These are phyloP conservation scores for Nelumbo lutea DNA, from an alignment of 164 flowering plant genomes.

Conservation along the genomic window DNA sequence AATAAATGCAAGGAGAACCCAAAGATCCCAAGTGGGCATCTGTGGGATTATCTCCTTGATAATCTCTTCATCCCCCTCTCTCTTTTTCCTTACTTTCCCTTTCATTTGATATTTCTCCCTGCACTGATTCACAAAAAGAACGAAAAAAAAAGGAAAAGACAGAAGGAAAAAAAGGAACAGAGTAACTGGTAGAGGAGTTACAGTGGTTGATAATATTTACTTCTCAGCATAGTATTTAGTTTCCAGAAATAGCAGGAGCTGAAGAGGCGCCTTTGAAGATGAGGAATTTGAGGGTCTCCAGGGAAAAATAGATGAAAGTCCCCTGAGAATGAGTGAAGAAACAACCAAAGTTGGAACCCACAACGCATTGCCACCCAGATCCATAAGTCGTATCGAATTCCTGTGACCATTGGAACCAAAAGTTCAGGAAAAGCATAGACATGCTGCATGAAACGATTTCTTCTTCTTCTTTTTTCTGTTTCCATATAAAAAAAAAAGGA, in stretches of 20 bases:
- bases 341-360: slow-evolving; percentile 81
- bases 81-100: neutral
- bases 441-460: no score
- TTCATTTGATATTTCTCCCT: neutral
- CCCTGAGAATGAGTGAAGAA: slow-evolving; percentile 81
- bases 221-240: neutral
- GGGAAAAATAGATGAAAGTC: slow-evolving; percentile 71
- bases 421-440: neutral
- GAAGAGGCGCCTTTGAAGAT: slow-evolving; percentile 66
- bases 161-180: neutral
- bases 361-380: slow-evolving; percentile 88
- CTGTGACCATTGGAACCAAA: slow-evolving; percentile 29
- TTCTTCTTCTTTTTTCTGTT: no score
- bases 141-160: neutral
- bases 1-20: slow-evolving; percentile 4
- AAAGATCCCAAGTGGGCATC: neutral
- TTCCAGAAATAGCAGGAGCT: neutral
- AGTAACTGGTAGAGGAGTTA: neutral
- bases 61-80: neutral
- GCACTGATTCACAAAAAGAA: neutral
- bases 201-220: slow-evolving; percentile 5
- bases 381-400: slow-evolving; percentile 76
- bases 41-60: neutral
- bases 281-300: slow-evolving; percentile 77
- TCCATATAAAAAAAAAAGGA: neutral